Evolutionary conservation across 1,284 basidiomycete species (phyloP).

Genomic region (Naganishia liquefaciens): DNA sequence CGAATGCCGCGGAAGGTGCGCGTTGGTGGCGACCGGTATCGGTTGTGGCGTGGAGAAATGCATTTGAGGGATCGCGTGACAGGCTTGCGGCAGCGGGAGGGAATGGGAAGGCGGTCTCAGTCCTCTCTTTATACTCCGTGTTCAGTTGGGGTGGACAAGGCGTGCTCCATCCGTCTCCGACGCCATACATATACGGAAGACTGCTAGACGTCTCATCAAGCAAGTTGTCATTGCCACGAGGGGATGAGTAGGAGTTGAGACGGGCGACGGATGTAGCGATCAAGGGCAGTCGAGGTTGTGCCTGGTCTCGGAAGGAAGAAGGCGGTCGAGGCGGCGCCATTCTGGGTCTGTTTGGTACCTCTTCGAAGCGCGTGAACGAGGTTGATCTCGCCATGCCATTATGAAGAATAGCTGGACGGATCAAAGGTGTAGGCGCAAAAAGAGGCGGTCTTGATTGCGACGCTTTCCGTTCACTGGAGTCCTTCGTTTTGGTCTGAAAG

Average conservation of each 20-base stretch:
- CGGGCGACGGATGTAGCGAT: slow-evolving; percentile 1
- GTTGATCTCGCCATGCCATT: no score
- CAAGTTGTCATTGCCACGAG: neutral
- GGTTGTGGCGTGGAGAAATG: neutral
- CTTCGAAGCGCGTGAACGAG: no score
- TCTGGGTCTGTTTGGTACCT: neutral
- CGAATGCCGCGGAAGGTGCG: slow-evolving; percentile 24
- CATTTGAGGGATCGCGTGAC: neutral
- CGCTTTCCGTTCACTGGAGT: no score
- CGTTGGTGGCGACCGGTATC: slow-evolving; percentile 4
- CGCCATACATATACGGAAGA: slow-evolving; percentile 28
- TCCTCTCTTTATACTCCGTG: neutral
- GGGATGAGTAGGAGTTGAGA: neutral
- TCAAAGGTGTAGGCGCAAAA: neutral
- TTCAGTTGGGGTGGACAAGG: slow-evolving; percentile 5
- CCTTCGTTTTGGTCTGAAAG: slow-evolving; percentile 20
- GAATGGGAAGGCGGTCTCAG: slow-evolving; percentile 1
- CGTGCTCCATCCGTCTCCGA: slow-evolving; percentile 30
- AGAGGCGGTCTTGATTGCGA: neutral
- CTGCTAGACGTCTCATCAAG: neutral
- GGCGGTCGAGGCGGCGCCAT: neutral
- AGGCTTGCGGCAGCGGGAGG: neutral
- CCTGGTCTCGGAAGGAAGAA: neutral
- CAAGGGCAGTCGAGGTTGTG: slow-evolving; percentile 1
- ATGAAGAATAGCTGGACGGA: neutral